A percentile compares a stretch with the other conserved stretches of the same genome.
Evolutionary conservation across 2,329 filamentous ascomycete species (phyloP).

Genomic region (Blumeria hordei): DNA sequence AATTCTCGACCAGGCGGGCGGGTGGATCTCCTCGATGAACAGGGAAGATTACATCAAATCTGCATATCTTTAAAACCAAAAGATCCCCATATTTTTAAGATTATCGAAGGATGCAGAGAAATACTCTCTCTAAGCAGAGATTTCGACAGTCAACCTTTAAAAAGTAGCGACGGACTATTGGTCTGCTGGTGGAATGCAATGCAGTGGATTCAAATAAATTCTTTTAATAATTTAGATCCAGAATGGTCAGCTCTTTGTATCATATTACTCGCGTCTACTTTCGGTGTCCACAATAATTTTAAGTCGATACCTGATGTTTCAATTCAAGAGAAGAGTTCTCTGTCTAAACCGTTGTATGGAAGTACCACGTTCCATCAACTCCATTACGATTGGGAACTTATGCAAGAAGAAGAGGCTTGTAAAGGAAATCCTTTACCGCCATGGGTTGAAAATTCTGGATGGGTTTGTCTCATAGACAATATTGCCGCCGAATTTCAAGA

Average conservation of each 20-base stretch:
- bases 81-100: slow-evolving; percentile 33
- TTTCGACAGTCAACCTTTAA: slow-evolving; percentile 15
- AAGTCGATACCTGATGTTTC: slow-evolving; percentile 15
- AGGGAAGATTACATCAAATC: slow-evolving; percentile 38
- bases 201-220: slow-evolving; percentile 36
- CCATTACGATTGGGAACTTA: slow-evolving; percentile 21
- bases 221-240: slow-evolving; percentile 22
- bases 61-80: slow-evolving; percentile 41
- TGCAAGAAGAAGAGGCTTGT: slow-evolving; percentile 20
- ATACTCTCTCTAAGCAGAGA: slow-evolving; percentile 32
- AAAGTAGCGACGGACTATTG: slow-evolving; percentile 25
- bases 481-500: slow-evolving; percentile 15
- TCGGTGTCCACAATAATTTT: slow-evolving; percentile 27
- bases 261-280: slow-evolving; percentile 36
- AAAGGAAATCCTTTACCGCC: slow-evolving; percentile 17
- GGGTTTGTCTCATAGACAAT: slow-evolving; percentile 44
- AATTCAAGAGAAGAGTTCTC: slow-evolving; percentile 17
- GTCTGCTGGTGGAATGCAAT: slow-evolving; percentile 51
- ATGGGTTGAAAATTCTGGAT: slow-evolving; percentile 38
- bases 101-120: slow-evolving; percentile 37
- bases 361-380: slow-evolving; percentile 21
- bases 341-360: slow-evolving; percentile 20
- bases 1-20: slow-evolving; percentile 33
- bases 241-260: slow-evolving; percentile 50
- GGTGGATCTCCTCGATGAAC: slow-evolving; percentile 41